Evolutionary conservation across 371 early-diverging fungal genomes (phyloP).

Genomic region (Apophysomyces elegans): DNA sequence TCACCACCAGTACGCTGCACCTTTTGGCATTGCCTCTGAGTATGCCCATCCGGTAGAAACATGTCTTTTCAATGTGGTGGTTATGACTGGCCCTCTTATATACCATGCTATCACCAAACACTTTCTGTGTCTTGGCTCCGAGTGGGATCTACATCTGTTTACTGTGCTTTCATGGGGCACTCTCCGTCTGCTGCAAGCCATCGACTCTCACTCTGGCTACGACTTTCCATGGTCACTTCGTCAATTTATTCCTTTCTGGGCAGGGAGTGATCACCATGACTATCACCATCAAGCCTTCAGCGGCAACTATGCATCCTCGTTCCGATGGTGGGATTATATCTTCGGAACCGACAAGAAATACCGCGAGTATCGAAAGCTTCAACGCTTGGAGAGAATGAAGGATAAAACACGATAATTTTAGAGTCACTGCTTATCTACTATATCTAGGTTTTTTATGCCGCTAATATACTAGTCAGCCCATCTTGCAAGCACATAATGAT

Average conservation of each 20-base stretch:
- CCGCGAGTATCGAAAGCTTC: slow-evolving; percentile 62
- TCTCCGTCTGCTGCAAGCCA: slow-evolving; percentile 77
- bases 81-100: slow-evolving; percentile 74
- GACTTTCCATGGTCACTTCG: slow-evolving; percentile 94
- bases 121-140: slow-evolving; percentile 18
- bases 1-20: slow-evolving; percentile 92
- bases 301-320: slow-evolving; percentile 80
- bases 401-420: slow-evolving; percentile 5
- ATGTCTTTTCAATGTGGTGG: slow-evolving; percentile 74
- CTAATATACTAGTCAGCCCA: too few species aligned
- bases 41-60: slow-evolving; percentile 88
- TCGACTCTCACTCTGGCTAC: slow-evolving; percentile 94
- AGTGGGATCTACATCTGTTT: slow-evolving; percentile 77
- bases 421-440: too few species aligned
- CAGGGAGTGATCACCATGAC: slow-evolving; percentile 86
- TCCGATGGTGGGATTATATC: slow-evolving; percentile 84
- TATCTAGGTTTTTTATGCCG: too few species aligned
- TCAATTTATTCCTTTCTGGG: slow-evolving; percentile 79
- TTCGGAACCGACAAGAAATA: slow-evolving; percentile 84
- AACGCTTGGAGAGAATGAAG: slow-evolving; percentile 34
- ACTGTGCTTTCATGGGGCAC: slow-evolving; percentile 84
- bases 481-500: too few species aligned
- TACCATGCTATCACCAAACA: slow-evolving; percentile 31
- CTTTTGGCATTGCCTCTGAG: slow-evolving; percentile 88
- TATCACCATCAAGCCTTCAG: slow-evolving; percentile 85